Evolutionary conservation across 495 filamentous ascomycete genomes (phyloP).

Genomic region (Penicillium silybi): DNA sequence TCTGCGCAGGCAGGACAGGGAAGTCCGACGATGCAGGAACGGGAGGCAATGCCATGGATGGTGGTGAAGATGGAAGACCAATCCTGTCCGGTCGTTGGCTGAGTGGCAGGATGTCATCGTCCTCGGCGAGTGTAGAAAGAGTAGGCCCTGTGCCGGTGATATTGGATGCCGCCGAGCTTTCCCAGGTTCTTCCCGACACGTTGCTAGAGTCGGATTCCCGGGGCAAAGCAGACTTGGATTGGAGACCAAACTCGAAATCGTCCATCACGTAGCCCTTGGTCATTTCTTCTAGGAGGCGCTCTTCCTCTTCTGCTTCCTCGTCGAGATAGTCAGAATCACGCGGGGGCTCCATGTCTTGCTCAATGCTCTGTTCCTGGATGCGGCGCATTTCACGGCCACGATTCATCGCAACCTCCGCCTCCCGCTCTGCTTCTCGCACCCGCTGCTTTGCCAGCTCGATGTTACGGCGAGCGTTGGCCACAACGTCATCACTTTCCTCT

Average conservation of each 20-base stretch:
- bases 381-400: conserved; percentile 40
- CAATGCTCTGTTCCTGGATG: conserved; percentile 28
- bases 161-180: conserved; percentile 78
- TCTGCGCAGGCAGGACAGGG: conserved; percentile 17
- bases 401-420: conserved; percentile 62
- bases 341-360: conserved; percentile 25
- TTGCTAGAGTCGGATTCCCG: conserved; percentile 87
- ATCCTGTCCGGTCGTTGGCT: conserved; percentile 27
- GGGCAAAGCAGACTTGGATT: conserved; percentile 72
- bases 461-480: conserved; percentile 60
- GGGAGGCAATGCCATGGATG: conserved; percentile 26
- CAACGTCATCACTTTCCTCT: conserved; percentile 36
- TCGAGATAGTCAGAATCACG: conserved; percentile 50
- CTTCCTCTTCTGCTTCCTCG: conserved; percentile 86
- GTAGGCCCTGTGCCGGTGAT: conserved; percentile 67
- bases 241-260: conserved; percentile 75
- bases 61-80: conserved; percentile 25
- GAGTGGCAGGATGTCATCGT: conserved; percentile 34
- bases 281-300: conserved; percentile 89
- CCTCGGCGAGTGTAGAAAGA: conserved; percentile 75
- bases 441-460: conserved; percentile 76
- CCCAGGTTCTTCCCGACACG: conserved; percentile 79
- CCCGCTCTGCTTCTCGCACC: conserved; percentile 72
- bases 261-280: conserved; percentile 82
- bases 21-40: conserved; percentile 25